These are phyloP conservation scores for Geotrichum bryndzae DNA, from an alignment of 1,139 yeast genomes.

Conservation along the genomic window DNA sequence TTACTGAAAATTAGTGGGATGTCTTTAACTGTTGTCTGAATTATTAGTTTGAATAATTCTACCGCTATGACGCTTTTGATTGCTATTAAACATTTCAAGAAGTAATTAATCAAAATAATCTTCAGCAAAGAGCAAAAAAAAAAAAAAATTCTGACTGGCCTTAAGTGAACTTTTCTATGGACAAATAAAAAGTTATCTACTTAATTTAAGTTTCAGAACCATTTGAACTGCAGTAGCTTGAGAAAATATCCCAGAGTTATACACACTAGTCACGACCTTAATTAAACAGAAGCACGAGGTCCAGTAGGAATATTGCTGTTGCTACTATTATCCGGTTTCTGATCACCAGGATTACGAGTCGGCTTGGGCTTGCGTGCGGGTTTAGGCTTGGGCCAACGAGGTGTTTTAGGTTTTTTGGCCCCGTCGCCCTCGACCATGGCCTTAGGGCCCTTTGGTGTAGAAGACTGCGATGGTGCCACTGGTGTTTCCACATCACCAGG, in stretches of 20 bases:
- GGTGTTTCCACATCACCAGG: background rate
- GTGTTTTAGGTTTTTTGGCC: background rate
- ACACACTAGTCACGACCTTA: background rate
- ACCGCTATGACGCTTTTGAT: no score
- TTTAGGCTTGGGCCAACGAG: background rate
- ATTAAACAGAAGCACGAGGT: background rate
- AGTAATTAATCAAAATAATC: background rate
- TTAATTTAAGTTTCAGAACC: no score
- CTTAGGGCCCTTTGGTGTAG: background rate
- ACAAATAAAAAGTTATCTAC: no score
- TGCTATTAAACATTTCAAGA: no score
- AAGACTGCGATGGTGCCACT: background rate
- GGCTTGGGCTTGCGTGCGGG: conserved; percentile 1
- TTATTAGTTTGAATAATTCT: no score
- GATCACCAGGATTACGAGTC: background rate
- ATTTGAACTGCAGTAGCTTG: no score
- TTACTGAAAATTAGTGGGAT: no score
- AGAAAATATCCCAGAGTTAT: no score
- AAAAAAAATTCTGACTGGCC: no score
- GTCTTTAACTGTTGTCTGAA: no score
- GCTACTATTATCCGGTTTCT: background rate
- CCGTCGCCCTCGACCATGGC: background rate
- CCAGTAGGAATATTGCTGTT: background rate
- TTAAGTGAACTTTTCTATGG: no score
- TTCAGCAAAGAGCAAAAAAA: background rate